Percentiles rank a stretch among this genome's conserved stretches.
Conservation (phyloP, 148 eudicot species). For the Euryodendron excelsum region DNA sequence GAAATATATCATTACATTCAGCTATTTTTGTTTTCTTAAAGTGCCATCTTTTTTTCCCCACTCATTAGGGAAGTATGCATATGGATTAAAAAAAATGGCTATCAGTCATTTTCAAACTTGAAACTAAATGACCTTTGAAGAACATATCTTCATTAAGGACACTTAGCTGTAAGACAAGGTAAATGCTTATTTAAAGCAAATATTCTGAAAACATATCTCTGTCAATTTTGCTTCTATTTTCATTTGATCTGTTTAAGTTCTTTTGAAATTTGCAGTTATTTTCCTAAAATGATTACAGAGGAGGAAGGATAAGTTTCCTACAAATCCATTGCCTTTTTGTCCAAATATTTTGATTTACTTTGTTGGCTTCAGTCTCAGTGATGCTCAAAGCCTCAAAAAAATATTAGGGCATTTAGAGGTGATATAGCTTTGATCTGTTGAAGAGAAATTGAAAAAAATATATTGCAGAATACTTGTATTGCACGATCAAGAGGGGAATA, state of each 20-base stretch:
- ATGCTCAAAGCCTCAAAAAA: background rate
- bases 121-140: background rate
- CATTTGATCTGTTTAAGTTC: constrained; percentile 1
- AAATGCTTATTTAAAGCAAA: background rate
- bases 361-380: background rate
- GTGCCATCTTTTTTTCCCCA: background rate
- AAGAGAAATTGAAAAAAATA: background rate
- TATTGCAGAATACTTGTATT: no score
- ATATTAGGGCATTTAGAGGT: background rate
- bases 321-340: background rate
- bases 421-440: background rate
- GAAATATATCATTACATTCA: background rate
- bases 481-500: background rate
- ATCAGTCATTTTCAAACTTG: background rate
- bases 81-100: background rate
- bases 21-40: background rate
- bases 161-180: background rate
- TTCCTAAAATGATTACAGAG: background rate
- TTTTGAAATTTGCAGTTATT: background rate
- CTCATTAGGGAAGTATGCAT: background rate
- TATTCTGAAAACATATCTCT: background rate
- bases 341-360: background rate
- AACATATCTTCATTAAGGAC: background rate
- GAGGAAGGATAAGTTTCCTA: background rate
- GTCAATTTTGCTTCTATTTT: background rate